Evolutionary conservation across 2,329 filamentous ascomycete genomes (phyloP), one percentile per base, ranked within the genome.

Genomic region (Neoascochyta sp.): DNA sequence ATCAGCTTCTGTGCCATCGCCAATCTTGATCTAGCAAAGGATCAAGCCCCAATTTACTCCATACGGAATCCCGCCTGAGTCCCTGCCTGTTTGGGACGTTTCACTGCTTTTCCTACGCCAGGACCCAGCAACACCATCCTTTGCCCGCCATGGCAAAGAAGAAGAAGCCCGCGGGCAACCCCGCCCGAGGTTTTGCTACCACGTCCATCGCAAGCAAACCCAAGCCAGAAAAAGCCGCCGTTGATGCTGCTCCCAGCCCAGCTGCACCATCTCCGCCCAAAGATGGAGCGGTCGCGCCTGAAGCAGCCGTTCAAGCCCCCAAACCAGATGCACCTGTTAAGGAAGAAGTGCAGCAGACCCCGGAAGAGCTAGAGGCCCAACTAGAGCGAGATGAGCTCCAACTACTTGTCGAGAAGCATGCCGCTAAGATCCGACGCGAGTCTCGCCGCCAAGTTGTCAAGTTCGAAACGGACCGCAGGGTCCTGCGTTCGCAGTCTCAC

Each of bases 331-430:
- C 50, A 10, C 43, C 56, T 32, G 62, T 24, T 9, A 39, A 44
- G 18, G 25, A 42, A 16, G 35, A 68, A 25, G 57, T 72, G 29
- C 67, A 76, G 32, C 67, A 75, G 16, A 86, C 78, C 27, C 83
- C 90, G 1, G 90, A 95, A 57, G 86, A 96, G 60, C 83, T 95
- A 29, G 92, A 95, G 57, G 80, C 71, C 42, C 86, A 94, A 52
- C 75, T 96, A 10, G 87, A 95, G 59, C 83, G 88, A 50, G 83
- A 87, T n/a, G 87, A 94, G 51, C 70, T 98, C 20, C 89, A 96
- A 61, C 67, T 86, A 13, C 68, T 95, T 5, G 82, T 96, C 10
- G 90, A 96, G 42, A 92, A 88, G 54, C 70, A 90, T 62, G 81
- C 82, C 0, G 67, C 76, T 22, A 95, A 90, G 62, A 81, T 83